Evolutionary conservation across 2,329 filamentous ascomycete species (phyloP), one percentile per base, ranked within the genome.

Genomic region (Macrophomina tecta): DNA sequence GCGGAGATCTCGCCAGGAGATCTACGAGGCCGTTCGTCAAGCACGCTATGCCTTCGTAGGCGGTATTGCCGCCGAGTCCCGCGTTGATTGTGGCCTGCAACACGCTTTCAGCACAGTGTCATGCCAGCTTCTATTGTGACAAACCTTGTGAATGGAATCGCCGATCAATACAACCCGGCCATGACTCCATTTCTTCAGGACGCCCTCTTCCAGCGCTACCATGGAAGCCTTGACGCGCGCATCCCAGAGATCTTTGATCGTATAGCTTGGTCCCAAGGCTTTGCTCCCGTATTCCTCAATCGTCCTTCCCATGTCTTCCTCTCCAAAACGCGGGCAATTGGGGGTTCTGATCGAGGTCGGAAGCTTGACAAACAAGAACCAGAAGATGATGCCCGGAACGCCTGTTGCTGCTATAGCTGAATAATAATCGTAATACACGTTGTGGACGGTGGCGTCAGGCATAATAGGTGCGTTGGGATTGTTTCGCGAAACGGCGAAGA

Each of bases 221-320:
- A 61, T 45, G 3, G 38, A 48, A 1, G 56, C 56, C 2, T 48
- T 45, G 2, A 61, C 40, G 1, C 56, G 28, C 28, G 14, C 28
- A n/a, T 45, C 56, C 56, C 56, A 61, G 23, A 61, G 40, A 1
- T 48, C 40, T n/a, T 34, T 48, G 40, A 61, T n/a, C 23, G 38
- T 61, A 23, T 32, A 45, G 18, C 18, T 46, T 3, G 42, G 38
- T 9, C 42, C 23, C 4, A 48, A 2, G 40, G 16, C 12, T n/a
- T 73, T 67, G 42, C 18, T 2, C 18, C 38, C 40, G 56, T 34
- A 46, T 11, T 45, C 23, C 3, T 16, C 40, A 9, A 48, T 23
- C 1, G 75, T 36, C 1, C 62, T 70, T 9, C 77, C 72, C 16
- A 72, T 71, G 36, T 80, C 78, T 7, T 74, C 70, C 0, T 74